Evolutionary conservation across 768 basidiomycete species (phyloP), one percentile per base, ranked within the genome.

Genomic region (Jaapia argillacea): DNA sequence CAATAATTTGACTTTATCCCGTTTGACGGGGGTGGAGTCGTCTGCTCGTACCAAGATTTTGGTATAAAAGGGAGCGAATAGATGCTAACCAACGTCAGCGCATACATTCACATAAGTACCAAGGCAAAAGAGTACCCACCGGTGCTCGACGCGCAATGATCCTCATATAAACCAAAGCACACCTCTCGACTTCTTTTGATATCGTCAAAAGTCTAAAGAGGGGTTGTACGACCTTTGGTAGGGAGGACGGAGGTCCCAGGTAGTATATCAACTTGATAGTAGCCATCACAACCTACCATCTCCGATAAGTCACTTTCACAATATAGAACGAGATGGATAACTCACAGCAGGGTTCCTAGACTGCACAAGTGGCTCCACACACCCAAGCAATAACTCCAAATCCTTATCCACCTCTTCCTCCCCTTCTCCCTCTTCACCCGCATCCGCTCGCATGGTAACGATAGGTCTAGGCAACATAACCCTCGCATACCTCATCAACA

Each of bases 311-410:
- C 13, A 36, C 14, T 13, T 6, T 18, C 13, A 31, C 46, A 12
- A 22, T 24, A n/a, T 7, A 40, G 47, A 45, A 16, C 44, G 25
- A 27, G 27, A 26, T 21, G 20, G 7, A 43, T 6, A 3, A 57
- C 81, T 52, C 50, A 93, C 90, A 4, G 92, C 87, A 12, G 92
- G 80, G 60, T 96, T 97, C 44, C 80, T 70, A 42, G 85, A 90
- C 54, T 85, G 82, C 48, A 94, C 79, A 7, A 96, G 65, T 5
- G 88, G 85, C 49, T 86, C 80, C 0, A 79, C 68, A 23, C 75
- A 81, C 6, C 70, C 68, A 20, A 96, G 60, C 6, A 94, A 69
- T 36, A 97, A 66, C 45, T 79, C 72, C 26, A 93, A 60, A 58
- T 97, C 94, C 27, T 66, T 58, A 57, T 97, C 94, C 10, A 85